These are phyloP conservation scores for Candida boleticola DNA, from an alignment of 805 yeast genomes.

Conservation along the genomic window DNA sequence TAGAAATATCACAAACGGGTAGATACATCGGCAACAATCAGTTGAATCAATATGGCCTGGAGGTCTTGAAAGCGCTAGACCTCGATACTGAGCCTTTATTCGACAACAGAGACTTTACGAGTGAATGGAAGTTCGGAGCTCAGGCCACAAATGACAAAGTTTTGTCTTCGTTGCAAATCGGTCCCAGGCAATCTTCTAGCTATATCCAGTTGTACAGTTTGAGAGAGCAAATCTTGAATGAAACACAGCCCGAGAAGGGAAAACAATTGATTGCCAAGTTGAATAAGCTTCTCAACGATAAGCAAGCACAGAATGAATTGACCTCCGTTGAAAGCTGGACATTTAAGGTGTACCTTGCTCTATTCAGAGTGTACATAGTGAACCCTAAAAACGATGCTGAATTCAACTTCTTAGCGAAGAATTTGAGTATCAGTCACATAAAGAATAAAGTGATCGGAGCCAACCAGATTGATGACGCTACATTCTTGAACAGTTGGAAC, in stretches of 20 bases:
- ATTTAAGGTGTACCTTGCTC: slow-evolving; percentile 23
- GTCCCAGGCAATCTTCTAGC: slow-evolving; percentile 19
- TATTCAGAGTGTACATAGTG: slow-evolving; percentile 25
- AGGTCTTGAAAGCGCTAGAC: slow-evolving; percentile 9
- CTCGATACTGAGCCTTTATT: slow-evolving; percentile 19
- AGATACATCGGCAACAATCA: slow-evolving; percentile 14
- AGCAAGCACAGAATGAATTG: slow-evolving; percentile 9
- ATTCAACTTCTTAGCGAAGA: slow-evolving; percentile 28
- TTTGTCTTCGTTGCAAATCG: slow-evolving; percentile 13
- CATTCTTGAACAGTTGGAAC: slow-evolving; percentile 16
- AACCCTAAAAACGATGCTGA: slow-evolving; percentile 22
- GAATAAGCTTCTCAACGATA: slow-evolving; percentile 23
- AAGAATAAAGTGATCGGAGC: slow-evolving; percentile 6
- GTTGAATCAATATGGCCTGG: slow-evolving; percentile 10
- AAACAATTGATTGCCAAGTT: slow-evolving; percentile 21
- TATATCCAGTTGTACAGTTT: slow-evolving; percentile 37
- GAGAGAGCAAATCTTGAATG: slow-evolving; percentile 40
- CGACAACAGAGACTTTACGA: slow-evolving; percentile 62
- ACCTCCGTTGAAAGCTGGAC: slow-evolving; percentile 23
- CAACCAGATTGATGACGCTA: neutral
- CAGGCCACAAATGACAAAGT: slow-evolving; percentile 23
- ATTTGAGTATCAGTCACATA: slow-evolving; percentile 28
- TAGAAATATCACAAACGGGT: slow-evolving; percentile 31
- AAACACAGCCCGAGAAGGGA: slow-evolving; percentile 23
- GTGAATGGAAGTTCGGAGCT: slow-evolving; percentile 52